Evolutionary conservation across 148 eudicot species (phyloP).

Genomic region (Persicaria maculosa): DNA sequence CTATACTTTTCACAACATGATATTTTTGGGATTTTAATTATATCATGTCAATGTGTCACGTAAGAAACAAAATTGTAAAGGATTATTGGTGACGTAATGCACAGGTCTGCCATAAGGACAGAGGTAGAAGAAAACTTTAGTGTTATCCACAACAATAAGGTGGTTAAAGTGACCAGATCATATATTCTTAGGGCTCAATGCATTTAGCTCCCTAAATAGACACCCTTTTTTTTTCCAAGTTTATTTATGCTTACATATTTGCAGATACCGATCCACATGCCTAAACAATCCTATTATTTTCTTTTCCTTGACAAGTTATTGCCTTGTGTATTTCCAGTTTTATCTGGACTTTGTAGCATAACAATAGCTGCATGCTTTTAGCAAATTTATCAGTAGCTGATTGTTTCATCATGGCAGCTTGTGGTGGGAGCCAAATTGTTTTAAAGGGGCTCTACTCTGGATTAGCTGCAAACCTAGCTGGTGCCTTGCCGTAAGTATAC

Average conservation of each 20-base stretch:
- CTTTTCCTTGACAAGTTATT: background rate
- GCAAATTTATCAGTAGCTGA: background rate
- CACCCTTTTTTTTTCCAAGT: background rate
- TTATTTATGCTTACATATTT: background rate
- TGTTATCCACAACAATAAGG: background rate
- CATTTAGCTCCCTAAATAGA: background rate
- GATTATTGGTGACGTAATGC: background rate
- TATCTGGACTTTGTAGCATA: background rate
- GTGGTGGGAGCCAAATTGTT: slow-evolving; percentile 54
- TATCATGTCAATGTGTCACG: background rate
- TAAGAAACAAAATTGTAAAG: background rate
- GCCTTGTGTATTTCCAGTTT: slow-evolving; percentile 10
- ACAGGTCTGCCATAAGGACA: background rate
- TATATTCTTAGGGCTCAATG: background rate
- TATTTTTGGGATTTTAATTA: too few species aligned
- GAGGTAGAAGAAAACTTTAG: background rate
- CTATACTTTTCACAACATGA: background rate
- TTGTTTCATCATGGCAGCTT: slow-evolving; percentile 41
- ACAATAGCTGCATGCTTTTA: background rate
- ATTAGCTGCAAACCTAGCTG: slow-evolving; percentile 69
- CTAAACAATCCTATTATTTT: background rate
- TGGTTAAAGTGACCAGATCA: background rate
- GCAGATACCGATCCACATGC: background rate
- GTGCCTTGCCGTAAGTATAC: slow-evolving; percentile 71
- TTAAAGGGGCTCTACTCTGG: slow-evolving; percentile 79